A percentile compares a stretch with the other conserved stretches of the same genome.
Conservation (phyloP, 2,329 filamentous ascomycete species). For the Alternaria sp. region DNA sequence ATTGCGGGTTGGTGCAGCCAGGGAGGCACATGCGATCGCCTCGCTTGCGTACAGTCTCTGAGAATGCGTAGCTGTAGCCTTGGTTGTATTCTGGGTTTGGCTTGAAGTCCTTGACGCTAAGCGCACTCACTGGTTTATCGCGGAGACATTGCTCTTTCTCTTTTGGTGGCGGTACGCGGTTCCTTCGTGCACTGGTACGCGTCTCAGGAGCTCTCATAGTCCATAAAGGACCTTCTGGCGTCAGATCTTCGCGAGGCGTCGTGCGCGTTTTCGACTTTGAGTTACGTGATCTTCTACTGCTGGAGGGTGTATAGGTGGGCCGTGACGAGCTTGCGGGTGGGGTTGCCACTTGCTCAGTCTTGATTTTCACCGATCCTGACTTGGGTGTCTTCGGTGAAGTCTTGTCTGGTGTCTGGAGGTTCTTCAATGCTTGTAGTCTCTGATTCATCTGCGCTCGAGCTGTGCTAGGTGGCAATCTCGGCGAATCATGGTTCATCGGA, state of each 20-base stretch:
- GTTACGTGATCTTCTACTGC: constrained; percentile 1
- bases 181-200: constrained; percentile 19
- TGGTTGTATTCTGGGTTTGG: constrained; percentile 77
- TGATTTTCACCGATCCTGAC: constrained; percentile 21
- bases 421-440: constrained; percentile 23
- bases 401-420: constrained; percentile 24
- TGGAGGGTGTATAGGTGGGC: constrained; percentile 12
- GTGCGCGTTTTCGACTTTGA: constrained; percentile 7
- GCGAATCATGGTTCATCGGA: constrained; percentile 23
- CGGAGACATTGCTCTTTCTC: constrained; percentile 52
- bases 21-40: constrained; percentile 73
- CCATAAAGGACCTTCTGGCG: constrained; percentile 35
- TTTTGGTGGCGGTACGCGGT: constrained; percentile 9
- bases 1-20: constrained; percentile 77
- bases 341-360: constrained; percentile 24
- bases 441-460: constrained; percentile 40
- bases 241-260: constrained; percentile 14
- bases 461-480: constrained; percentile 28
- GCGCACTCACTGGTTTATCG: constrained; percentile 62
- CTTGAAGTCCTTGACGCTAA: constrained; percentile 79
- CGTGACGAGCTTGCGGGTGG: constrained; percentile 18
- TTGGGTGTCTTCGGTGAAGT: constrained; percentile 14
- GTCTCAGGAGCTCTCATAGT: constrained; percentile 26
- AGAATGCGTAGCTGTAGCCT: constrained; percentile 75
- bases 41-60: constrained; percentile 75